Evolutionary conservation across 2,329 filamentous ascomycete species (phyloP), one percentile per base, ranked within the genome.

Genomic region (Cladorrhinum sp.): DNA sequence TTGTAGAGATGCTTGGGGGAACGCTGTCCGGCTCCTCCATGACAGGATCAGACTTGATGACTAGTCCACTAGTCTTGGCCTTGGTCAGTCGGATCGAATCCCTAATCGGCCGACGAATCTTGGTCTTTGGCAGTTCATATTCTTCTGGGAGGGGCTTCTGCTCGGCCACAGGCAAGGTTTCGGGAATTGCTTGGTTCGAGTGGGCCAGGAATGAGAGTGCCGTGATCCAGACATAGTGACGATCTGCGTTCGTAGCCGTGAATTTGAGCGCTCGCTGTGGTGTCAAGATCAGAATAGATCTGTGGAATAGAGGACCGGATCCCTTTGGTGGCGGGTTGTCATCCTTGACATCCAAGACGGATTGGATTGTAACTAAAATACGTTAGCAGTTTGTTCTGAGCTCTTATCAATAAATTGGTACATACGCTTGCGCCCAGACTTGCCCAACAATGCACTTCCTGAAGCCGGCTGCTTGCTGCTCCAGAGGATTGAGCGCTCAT

Each of bases 401-500:
- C 3, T n/a, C 16, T 9, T 28, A 20, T 18, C 12, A 28, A 16
- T 42, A 16, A 14, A 16, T 26, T 26, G 42, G 14, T 60, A 86
- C 92, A 87, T 82, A 96, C 94, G 78, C 77, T 98, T 99, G 68
- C 95, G 88, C 58, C 95, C 95, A 72, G 89, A 90, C 80, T 98
- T 99, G 67, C 95, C 95, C 81, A 98, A 83, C 74, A 99, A 77
- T 30, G 93, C 94, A 69, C 86, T 89, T 30, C 93, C 92, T 68
- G 88, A 92, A 9, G 88, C 91, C 16, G 95, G 95, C 76, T 99
- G 95, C 80, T 96, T 97, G 81, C 90, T 96, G 75, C 94, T 97
- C 95, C 95, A 99, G 74, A 99, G 91, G 62, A 99, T 94, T 12
- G 94, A 89, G 64, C 93, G 84, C 76, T 99, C 95, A 71, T 99